A percentile compares a stretch with the other conserved stretches of the same genome.
Conservation (phyloP, 192 early-diverging fungal species). For the Chytriomyces confervae region DNA sequence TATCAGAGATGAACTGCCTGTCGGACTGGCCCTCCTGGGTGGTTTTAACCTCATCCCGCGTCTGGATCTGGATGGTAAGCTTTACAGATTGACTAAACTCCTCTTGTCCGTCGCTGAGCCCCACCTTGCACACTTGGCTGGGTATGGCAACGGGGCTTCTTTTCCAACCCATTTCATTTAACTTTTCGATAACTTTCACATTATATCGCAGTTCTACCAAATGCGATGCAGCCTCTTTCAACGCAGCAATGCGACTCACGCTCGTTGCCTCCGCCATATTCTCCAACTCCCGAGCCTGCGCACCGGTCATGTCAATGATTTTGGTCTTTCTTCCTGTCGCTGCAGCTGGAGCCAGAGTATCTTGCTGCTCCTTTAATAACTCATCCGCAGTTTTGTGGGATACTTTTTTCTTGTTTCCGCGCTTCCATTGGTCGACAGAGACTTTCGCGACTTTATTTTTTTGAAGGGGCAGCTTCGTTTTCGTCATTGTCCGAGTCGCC, state of each 20-base stretch:
- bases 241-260: conserved; percentile 24
- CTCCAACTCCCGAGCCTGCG: conserved; percentile 53
- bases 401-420: conserved; percentile 58
- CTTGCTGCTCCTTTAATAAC: conserved; percentile 64
- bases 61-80: too few relatives aligned
- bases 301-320: conserved; percentile 86
- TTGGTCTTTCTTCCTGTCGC: conserved; percentile 58
- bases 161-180: too few relatives aligned
- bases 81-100: too few relatives aligned
- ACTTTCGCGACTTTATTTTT: conserved; percentile 39
- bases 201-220: too few relatives aligned
- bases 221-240: conserved; percentile 59
- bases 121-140: too few relatives aligned
- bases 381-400: conserved; percentile 80
- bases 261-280: conserved; percentile 48
- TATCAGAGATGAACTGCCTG: too few relatives aligned
- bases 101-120: too few relatives aligned
- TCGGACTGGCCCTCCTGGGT: too few relatives aligned
- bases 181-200: too few relatives aligned
- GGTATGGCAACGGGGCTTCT: too few relatives aligned
- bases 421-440: conserved; percentile 48
- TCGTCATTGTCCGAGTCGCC: conserved; percentile 56
- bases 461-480: conserved; percentile 52
- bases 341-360: conserved; percentile 19
- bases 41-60: too few relatives aligned